phyloP scores from a whole-genome alignment of 495 filamentous ascomycete genomes.

The Daldinia bambusicola region DNA sequence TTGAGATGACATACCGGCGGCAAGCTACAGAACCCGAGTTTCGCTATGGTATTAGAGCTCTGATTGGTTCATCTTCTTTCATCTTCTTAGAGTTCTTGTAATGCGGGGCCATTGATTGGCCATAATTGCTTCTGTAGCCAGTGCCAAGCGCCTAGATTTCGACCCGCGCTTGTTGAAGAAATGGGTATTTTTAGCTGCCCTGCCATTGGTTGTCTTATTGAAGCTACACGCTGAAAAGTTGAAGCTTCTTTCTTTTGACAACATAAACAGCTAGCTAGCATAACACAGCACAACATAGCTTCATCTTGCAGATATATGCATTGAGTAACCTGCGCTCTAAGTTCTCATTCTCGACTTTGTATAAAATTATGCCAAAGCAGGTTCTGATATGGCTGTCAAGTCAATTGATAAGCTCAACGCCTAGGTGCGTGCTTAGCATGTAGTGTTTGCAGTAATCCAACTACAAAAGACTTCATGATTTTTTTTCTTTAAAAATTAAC shows the following conservation, averaged over 20 bases:
- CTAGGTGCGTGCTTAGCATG: too few relatives aligned
- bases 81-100: background rate
- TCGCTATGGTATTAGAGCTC: background rate
- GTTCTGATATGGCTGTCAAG: too few relatives aligned
- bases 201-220: background rate
- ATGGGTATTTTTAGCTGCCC: constrained; percentile 6
- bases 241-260: background rate
- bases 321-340: too few relatives aligned
- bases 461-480: too few relatives aligned
- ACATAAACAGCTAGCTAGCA: too few relatives aligned
- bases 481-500: too few relatives aligned
- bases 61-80: constrained; percentile 11
- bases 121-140: background rate
- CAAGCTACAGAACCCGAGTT: constrained; percentile 9
- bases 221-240: constrained; percentile 2
- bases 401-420: too few relatives aligned
- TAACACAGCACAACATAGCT: too few relatives aligned
- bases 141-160: constrained; percentile 24
- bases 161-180: constrained; percentile 17
- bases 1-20: constrained; percentile 19
- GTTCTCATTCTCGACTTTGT: too few relatives aligned
- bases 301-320: too few relatives aligned
- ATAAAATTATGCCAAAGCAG: too few relatives aligned
- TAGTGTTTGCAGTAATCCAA: too few relatives aligned
- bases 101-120: constrained; percentile 33